Conservation (phyloP, 164 flowering plant species). For the Aristolochia contorta region DNA sequence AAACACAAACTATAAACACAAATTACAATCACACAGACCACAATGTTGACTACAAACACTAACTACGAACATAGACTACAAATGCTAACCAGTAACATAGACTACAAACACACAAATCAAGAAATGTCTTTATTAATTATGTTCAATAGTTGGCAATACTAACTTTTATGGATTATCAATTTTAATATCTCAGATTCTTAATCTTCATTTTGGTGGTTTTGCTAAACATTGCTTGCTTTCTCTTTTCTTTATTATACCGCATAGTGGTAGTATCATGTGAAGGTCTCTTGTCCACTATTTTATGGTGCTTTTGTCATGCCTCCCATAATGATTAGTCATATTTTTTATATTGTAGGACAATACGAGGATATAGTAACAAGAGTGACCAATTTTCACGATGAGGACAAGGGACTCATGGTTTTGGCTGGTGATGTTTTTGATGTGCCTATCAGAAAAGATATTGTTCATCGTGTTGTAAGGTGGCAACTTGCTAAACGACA, state of each 20-base stretch:
- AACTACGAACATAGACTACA: too few species aligned
- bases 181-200: background rate
- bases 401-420: slow-evolving; percentile 81
- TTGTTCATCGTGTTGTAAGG: slow-evolving; percentile 84
- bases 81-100: too few species aligned
- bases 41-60: too few species aligned
- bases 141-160: too few species aligned
- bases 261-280: background rate
- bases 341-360: slow-evolving; percentile 32
- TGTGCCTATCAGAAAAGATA: slow-evolving; percentile 89
- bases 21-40: too few species aligned
- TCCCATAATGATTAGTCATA: background rate
- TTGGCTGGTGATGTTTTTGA: slow-evolving; percentile 96
- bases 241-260: background rate
- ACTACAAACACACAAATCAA: too few species aligned
- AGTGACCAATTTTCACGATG: slow-evolving; percentile 72
- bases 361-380: slow-evolving; percentile 76
- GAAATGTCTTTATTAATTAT: too few species aligned
- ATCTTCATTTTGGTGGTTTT: background rate
- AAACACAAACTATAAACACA: too few species aligned
- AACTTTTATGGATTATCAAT: background rate
- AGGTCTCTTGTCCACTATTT: background rate
- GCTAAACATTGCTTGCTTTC: background rate
- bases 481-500: slow-evolving; percentile 98
- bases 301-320: background rate